phyloP scores from a whole-genome alignment of 1,284 basidiomycete species.

The Schizophyllum commune region DNA sequence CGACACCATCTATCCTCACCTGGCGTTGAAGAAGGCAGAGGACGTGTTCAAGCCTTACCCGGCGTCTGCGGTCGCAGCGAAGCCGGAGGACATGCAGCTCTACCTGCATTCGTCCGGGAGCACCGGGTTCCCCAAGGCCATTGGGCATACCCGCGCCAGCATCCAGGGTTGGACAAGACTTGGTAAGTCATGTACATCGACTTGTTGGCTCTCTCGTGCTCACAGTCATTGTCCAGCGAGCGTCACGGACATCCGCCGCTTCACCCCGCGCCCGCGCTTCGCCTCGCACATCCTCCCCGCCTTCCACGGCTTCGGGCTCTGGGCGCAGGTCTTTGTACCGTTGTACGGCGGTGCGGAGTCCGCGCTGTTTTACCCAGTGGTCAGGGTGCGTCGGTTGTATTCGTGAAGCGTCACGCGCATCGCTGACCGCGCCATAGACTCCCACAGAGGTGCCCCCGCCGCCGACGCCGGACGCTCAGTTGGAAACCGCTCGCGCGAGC shows the following conservation, averaged over 20 bases:
- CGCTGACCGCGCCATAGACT: background rate
- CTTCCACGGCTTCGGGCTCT: slow-evolving; percentile 3
- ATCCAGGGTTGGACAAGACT: slow-evolving; percentile 5
- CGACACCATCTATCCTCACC: slow-evolving; percentile 19
- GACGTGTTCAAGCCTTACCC: slow-evolving; percentile 18
- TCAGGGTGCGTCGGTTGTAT: background rate
- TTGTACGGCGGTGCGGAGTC: background rate
- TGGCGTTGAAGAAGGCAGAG: slow-evolving; percentile 17
- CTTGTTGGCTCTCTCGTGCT: background rate
- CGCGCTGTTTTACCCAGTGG: background rate
- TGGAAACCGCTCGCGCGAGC: slow-evolving; percentile 1
- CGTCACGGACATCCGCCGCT: background rate
- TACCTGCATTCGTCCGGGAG: slow-evolving; percentile 22
- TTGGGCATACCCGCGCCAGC: slow-evolving; percentile 12
- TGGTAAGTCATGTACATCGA: background rate
- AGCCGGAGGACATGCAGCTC: slow-evolving; percentile 6
- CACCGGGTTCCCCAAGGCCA: slow-evolving; percentile 18
- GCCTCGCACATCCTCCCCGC: slow-evolving; percentile 6
- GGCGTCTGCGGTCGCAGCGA: background rate
- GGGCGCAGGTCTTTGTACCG: slow-evolving; percentile 2
- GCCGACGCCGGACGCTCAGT: slow-evolving; percentile 2
- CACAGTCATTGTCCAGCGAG: background rate
- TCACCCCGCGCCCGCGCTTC: slow-evolving; percentile 2
- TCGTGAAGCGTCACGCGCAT: background rate
- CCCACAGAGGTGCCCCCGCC: background rate